Evolutionary conservation across 1,139 yeast genomes (phyloP).

Genomic region (Taphrina betulina): DNA sequence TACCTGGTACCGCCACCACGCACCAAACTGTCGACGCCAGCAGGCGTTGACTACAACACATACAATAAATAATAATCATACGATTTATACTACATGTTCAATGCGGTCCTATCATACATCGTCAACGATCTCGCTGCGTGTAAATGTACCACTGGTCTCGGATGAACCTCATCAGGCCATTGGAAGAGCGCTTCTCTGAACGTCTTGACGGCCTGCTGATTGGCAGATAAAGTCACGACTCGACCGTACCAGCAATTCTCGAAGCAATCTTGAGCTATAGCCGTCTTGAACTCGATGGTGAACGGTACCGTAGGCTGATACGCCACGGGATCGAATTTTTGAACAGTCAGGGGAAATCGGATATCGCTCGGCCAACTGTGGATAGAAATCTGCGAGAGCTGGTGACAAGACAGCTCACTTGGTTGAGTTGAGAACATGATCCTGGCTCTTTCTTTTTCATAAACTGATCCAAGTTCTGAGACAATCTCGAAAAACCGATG

Average conservation of each 20-base stretch:
- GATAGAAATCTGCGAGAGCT: slow-evolving; percentile 9
- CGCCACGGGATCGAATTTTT: slow-evolving; percentile 5
- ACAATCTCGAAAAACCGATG: slow-evolving; percentile 12
- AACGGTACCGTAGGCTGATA: slow-evolving; percentile 3
- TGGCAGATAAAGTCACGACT: slow-evolving; percentile 10
- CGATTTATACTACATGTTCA: too few species aligned
- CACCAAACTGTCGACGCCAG: neutral
- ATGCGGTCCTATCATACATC: neutral
- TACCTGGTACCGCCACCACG: neutral
- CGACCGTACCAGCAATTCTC: slow-evolving; percentile 26
- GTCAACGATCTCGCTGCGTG: slow-evolving; percentile 20
- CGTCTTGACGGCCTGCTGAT: slow-evolving; percentile 20
- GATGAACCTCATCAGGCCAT: slow-evolving; percentile 7
- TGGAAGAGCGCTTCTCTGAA: slow-evolving; percentile 11
- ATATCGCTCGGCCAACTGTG: slow-evolving; percentile 13
- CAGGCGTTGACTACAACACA: too few species aligned
- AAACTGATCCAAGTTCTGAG: slow-evolving; percentile 10
- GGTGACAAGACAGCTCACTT: neutral
- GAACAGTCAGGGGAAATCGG: slow-evolving; percentile 1
- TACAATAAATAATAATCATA: too few species aligned
- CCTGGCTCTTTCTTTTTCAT: slow-evolving; percentile 2
- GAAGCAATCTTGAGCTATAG: slow-evolving; percentile 15
- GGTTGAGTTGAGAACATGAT: neutral
- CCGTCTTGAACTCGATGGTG: slow-evolving; percentile 18
- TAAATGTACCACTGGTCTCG: slow-evolving; percentile 8